A percentile compares a stretch with the other conserved stretches of the same genome.
phyloP scores from a whole-genome alignment of 805 yeast genomes.

The Candida dajiaensis region DNA sequence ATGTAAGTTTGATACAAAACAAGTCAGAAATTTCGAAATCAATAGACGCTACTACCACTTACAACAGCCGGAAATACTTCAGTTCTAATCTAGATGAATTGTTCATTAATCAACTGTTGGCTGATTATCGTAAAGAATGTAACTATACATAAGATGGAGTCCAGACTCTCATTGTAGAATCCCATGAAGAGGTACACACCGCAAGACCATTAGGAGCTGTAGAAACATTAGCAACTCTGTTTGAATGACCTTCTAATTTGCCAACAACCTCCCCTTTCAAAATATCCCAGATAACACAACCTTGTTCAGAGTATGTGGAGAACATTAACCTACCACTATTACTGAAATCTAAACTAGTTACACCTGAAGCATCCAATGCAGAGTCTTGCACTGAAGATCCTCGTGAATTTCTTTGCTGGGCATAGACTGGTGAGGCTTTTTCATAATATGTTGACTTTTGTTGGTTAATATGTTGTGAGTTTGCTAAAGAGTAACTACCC shows the following conservation, averaged over 20 bases:
- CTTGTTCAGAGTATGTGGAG: slow-evolving; percentile 69
- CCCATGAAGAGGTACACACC: slow-evolving; percentile 79
- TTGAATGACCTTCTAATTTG: slow-evolving; percentile 56
- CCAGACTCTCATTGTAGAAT: slow-evolving; percentile 67
- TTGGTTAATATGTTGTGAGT: slow-evolving; percentile 5
- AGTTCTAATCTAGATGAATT: no score
- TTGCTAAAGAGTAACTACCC: slow-evolving; percentile 36
- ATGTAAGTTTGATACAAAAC: not conserved
- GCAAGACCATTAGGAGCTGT: slow-evolving; percentile 73
- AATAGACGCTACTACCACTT: no score
- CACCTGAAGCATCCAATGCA: slow-evolving; percentile 55
- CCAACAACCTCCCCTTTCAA: slow-evolving; percentile 62
- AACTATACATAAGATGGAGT: slow-evolving; percentile 27
- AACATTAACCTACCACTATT: slow-evolving; percentile 69
- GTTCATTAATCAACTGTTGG: not conserved
- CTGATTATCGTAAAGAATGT: not conserved
- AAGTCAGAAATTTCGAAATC: not conserved
- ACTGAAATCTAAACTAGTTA: slow-evolving; percentile 67
- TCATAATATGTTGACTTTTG: slow-evolving; percentile 11
- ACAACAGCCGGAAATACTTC: no score
- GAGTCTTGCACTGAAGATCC: slow-evolving; percentile 10
- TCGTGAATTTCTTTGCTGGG: slow-evolving; percentile 10
- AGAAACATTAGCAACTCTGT: slow-evolving; percentile 55
- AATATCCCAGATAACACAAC: slow-evolving; percentile 74
- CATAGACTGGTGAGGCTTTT: slow-evolving; percentile 5